These are phyloP conservation scores for Lodderomyces theae DNA, from an alignment of 1,139 yeast genomes.

Conservation along the genomic window DNA sequence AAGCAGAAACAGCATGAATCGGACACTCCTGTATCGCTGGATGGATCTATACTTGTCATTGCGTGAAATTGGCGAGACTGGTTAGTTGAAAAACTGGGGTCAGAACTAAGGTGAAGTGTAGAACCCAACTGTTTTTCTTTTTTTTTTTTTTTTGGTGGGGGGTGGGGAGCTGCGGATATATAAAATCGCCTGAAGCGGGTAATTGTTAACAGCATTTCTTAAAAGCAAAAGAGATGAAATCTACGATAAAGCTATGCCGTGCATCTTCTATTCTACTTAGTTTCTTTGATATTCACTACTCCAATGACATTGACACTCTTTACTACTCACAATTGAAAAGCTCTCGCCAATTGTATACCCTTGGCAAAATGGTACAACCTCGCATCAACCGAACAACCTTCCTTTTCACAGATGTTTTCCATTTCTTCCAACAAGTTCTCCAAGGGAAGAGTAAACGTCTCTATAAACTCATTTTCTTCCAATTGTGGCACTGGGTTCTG, in stretches of 20 bases:
- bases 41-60: background rate
- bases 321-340: background rate
- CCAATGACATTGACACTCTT: too few species aligned
- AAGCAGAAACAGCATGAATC: slow-evolving; percentile 40
- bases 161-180: too few species aligned
- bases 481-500: slow-evolving; percentile 65
- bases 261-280: background rate
- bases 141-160: too few species aligned
- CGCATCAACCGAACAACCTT: slow-evolving; percentile 82
- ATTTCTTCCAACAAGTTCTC: slow-evolving; percentile 54
- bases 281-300: too few species aligned
- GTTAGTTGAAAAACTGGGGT: slow-evolving; percentile 3
- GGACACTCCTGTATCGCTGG: background rate
- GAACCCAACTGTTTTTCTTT: too few species aligned
- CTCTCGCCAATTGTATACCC: slow-evolving; percentile 42
- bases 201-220: too few species aligned
- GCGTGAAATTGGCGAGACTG: background rate
- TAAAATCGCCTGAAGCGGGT: too few species aligned
- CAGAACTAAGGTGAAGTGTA: too few species aligned
- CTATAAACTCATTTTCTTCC: slow-evolving; percentile 89
- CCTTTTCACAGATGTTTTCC: slow-evolving; percentile 41
- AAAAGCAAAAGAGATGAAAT: too few species aligned
- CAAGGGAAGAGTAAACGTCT: slow-evolving; percentile 70
- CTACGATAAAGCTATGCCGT: too few species aligned
- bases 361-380: slow-evolving; percentile 83